Conservation (phyloP, 179 eudicot genomes). For the Monotropa hypopitys region DNA sequence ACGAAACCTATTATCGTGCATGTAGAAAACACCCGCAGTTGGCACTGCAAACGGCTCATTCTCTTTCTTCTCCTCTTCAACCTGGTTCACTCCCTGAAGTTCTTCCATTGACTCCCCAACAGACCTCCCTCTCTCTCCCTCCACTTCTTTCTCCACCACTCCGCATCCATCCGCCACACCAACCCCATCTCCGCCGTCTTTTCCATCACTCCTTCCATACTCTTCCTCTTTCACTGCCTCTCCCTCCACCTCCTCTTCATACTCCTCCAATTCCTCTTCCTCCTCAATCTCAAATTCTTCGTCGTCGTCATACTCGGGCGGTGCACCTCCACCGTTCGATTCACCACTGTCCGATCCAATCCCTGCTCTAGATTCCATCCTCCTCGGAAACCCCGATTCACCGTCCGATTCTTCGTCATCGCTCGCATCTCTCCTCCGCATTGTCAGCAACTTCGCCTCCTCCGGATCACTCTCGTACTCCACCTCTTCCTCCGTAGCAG, state of each 20-base stretch:
- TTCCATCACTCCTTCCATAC: constrained; percentile 1
- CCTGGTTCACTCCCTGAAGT: constrained; percentile 5
- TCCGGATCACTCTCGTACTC: constrained; percentile 98
- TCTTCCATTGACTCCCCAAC: constrained; percentile 5
- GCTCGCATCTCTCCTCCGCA: constrained; percentile 70
- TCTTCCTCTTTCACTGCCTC: constrained; percentile 19
- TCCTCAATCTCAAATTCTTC: constrained; percentile 21
- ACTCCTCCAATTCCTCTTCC: neutral
- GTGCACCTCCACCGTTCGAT: constrained; percentile 41
- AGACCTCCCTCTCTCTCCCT: constrained; percentile 11
- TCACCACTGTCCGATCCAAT: constrained; percentile 39
- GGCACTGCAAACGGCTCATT: constrained; percentile 82
- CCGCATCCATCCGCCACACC: constrained; percentile 11
- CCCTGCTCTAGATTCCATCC: constrained; percentile 14
- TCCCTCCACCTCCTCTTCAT: constrained; percentile 2
- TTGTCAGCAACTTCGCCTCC: constrained; percentile 54
- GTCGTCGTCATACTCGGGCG: constrained; percentile 57
- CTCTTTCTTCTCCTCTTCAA: constrained; percentile 49
- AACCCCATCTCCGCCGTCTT: neutral
- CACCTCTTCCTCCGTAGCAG: constrained; percentile 28
- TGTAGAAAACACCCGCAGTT: constrained; percentile 84
- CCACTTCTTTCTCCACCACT: constrained; percentile 12
- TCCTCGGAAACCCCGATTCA: neutral
- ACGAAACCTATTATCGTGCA: constrained; percentile 89
- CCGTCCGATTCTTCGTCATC: constrained; percentile 42